Base-by-base conservation (phyloP, 768 basidiomycete genomes). In the Calocybe gangraenosa region DNA sequence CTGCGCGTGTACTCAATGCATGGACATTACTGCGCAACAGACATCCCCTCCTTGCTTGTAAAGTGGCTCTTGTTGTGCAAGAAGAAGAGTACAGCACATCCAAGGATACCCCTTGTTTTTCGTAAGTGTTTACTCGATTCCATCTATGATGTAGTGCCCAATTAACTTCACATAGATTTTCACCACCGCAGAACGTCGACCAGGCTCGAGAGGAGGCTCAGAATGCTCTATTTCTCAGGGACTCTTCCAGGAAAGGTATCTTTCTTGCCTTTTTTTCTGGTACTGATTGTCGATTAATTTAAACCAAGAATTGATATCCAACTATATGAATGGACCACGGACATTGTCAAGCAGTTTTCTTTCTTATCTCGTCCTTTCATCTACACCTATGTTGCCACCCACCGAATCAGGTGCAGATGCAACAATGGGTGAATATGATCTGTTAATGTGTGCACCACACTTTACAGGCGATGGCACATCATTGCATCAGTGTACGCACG, bases 381-480 rank as follows among this genome's bases (percentile, higher is more conserved):
- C 41, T 40, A 28, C 5, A 11, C 11, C 25, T 6, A 28, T 11
- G 25, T 28, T 11, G 6, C 5, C 25, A 11, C 10, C 40, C 20
- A 7, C 17, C 20, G 11, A 13, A 10, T 20, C 48, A 19, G 20
- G 38, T 21, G 34, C 41, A 43, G 45, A 52, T 11, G 43, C 31
- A 11, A 35, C 22, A 30, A 40, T 47, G 11, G 34, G 30, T 2
- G 51, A 49, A 11, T 61, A 52, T 42, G 51, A 84, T 50, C 56
- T 84, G 37, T 66, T 82, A 54, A 74, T 85, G 53, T 76, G 75
- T 48, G 76, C 79, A 1, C 74, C 79, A 30, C 84, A 86, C 56
- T 84, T 79, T 57, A 65, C 83, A 30, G 82, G 82, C 18, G 84
- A 86, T 49, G 83, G 83, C 20, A 81, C 82, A 66, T 77, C 81